Base-by-base conservation (phyloP, 2,329 filamentous ascomycete species). In the Westerdykella aurantiaca region DNA sequence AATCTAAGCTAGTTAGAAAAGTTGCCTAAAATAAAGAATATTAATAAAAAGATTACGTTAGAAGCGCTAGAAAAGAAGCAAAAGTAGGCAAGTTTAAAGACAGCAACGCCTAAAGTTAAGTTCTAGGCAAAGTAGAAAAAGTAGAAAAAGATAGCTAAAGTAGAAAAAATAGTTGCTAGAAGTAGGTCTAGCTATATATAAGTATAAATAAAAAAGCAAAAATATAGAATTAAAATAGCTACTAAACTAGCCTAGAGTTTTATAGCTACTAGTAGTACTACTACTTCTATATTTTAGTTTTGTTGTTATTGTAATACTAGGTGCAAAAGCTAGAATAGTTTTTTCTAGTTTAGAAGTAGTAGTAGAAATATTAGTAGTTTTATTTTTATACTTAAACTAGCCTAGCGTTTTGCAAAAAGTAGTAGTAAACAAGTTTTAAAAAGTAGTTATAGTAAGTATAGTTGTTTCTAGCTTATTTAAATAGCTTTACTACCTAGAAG, bases 401-500 rank as follows among this genome's bases (percentile, higher is more conserved):
- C 81, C 81, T 2, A 79, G 80, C 2, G 67, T 70, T 41, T 70
- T n/a, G 72, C 78, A 45, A 61, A 69, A 75, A 0, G 59, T 62
- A 2, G 58, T 63, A 1, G 60, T n/a, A n/a, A n/a, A 58, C 3
- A 59, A 58, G 0, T 59, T 62, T 2, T 63, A 63, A 6, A 54
- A 54, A 3, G 69, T 74, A 0, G 73, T 72, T 0, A 75, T 72
- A 11, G 72, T 72, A 3, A 71, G 67, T 0, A 61, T 67, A 6
- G 61, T 66, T 0, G 69, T 74, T 0, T 81, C 83, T 2, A 76
- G 76, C 64, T 83, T 77, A 52, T 88, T 85, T 33, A 86, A 70
- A 61, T 82, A 89, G n/a, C 87, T 88, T 83, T 85, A 95, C 90
- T 90, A 95, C 5, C 90, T 88, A 22, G 90, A 90, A 1, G 90